phyloP scores from a whole-genome alignment of 352 stramenopile genomes.

The Pythium monospermum region DNA sequence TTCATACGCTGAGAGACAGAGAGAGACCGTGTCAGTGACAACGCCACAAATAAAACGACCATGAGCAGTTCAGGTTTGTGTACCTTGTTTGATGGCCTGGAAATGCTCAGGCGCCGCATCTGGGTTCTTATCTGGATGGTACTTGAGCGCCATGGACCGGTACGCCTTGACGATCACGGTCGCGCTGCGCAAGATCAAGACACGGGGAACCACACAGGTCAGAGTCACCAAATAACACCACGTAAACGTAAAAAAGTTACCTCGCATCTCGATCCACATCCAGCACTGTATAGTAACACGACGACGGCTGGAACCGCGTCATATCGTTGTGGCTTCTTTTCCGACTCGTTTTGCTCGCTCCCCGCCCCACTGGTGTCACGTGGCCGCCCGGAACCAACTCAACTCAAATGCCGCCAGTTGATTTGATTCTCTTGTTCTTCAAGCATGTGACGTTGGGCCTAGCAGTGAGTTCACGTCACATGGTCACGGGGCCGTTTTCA shows the following conservation, averaged over 20 bases:
- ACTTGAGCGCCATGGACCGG: constrained; percentile 88
- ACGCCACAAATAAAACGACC: not conserved
- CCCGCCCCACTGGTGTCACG: not conserved
- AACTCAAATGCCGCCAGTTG: constrained; percentile 2
- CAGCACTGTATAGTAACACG: constrained; percentile 66
- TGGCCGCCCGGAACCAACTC: too few species aligned
- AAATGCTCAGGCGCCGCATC: constrained; percentile 88
- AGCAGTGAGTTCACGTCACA: constrained; percentile 23
- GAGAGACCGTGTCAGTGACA: not conserved
- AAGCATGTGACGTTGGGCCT: not conserved
- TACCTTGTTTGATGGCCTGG: constrained; percentile 61
- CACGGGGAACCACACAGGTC: too few species aligned
- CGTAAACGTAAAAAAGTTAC: too few species aligned
- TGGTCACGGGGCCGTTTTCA: constrained; percentile 3
- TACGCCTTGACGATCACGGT: constrained; percentile 95
- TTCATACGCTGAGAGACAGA: constrained; percentile 44
- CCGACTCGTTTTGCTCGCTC: too few species aligned
- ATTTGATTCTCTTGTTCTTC: not conserved
- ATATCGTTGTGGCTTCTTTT: too few species aligned
- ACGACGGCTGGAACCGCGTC: constrained; percentile 13
- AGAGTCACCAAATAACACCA: too few species aligned
- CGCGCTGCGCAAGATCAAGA: too few species aligned
- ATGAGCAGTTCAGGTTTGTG: not conserved
- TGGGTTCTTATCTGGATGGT: constrained; percentile 97
- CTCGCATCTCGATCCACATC: constrained; percentile 56